Evolutionary conservation across 768 basidiomycete species (phyloP), one percentile per base, ranked within the genome.

Genomic region (Russula foetens): DNA sequence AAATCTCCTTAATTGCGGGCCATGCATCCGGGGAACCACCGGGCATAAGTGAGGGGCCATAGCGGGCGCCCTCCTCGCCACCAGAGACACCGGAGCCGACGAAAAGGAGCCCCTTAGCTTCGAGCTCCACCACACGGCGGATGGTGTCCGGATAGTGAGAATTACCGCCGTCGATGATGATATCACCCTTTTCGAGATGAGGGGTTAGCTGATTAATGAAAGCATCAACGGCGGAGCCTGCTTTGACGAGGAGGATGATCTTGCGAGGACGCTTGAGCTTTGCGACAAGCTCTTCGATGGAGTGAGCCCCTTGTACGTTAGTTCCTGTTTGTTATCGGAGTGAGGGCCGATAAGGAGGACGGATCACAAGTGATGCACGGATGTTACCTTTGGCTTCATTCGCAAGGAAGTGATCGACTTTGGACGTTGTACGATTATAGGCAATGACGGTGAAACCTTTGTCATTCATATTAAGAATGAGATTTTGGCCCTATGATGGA

Each of bases 131-230:
- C 69, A 86, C 81, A 70, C 97, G 92, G 69, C 97, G 94, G 76
- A 95, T 95, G 38, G 92, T 90, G 74, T 99, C 97, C 63, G 97
- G 97, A 79, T 90, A 99, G 76, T 98, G 94, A 47, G 96, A 98
- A 79, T 99, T 99, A 70, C 97, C 97, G 69, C 97, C 97, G 74
- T 99, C 97, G 68, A 99, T 98, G 80, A 99, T 83, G 79, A 99
- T 98, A 76, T 99, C 97, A 68, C 97, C 97, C 70, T 84, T 74
- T 73, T 98, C 95, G 67, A 99, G 88, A 73, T 87, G 77, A 57
- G 96, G 94, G 62, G 81, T 82, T 62, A 98, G 88, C 75, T 92
- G 90, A 23, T 76, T 69, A 75, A 99, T 99, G 77, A 98, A 98
- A 71, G 84, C 83, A 77, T 99, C 97, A 61, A 99, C 97, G 66